A percentile compares a stretch with the other conserved stretches of the same genome.
These are phyloP conservation scores for Phytophthora pini DNA, from an alignment of 352 stramenopile species.

Conservation along the genomic window DNA sequence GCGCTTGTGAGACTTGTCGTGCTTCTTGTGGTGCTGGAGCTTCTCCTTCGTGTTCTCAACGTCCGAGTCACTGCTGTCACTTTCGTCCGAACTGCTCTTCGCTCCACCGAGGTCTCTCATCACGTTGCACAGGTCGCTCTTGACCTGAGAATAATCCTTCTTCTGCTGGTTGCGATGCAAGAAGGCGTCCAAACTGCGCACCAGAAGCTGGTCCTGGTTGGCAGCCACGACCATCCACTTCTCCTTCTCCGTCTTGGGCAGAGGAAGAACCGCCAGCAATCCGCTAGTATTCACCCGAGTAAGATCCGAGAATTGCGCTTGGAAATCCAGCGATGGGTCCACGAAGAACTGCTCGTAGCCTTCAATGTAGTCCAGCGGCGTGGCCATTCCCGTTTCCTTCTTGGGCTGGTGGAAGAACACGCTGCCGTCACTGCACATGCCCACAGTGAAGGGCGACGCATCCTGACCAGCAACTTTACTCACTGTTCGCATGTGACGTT, in stretches of 20 bases:
- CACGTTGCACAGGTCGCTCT: constrained; percentile 51
- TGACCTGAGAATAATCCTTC: constrained; percentile 51
- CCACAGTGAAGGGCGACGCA: constrained; percentile 68
- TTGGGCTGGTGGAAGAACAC: constrained; percentile 77
- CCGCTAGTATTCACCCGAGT: constrained; percentile 79
- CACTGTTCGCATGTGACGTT: constrained; percentile 78
- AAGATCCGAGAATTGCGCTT: constrained; percentile 81
- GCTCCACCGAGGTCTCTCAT: constrained; percentile 50
- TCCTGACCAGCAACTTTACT: constrained; percentile 72
- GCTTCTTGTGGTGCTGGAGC: constrained; percentile 27
- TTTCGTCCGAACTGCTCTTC: constrained; percentile 33
- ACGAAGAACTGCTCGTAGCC: constrained; percentile 88
- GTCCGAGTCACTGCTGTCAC: constrained; percentile 36
- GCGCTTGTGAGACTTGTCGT: constrained; percentile 29
- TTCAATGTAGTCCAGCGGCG: constrained; percentile 75
- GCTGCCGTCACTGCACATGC: constrained; percentile 85
- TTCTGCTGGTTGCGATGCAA: constrained; percentile 64
- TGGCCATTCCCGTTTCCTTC: constrained; percentile 61
- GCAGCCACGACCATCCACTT: constrained; percentile 82
- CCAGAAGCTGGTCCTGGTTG: constrained; percentile 76
- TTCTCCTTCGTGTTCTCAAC: constrained; percentile 22
- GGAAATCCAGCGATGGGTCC: constrained; percentile 73
- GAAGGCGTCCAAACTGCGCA: constrained; percentile 72
- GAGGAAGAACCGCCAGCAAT: constrained; percentile 65
- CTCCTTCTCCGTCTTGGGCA: constrained; percentile 60